phyloP scores from a whole-genome alignment of 441 rosid genomes.

The Erodium chrysanthum region DNA sequence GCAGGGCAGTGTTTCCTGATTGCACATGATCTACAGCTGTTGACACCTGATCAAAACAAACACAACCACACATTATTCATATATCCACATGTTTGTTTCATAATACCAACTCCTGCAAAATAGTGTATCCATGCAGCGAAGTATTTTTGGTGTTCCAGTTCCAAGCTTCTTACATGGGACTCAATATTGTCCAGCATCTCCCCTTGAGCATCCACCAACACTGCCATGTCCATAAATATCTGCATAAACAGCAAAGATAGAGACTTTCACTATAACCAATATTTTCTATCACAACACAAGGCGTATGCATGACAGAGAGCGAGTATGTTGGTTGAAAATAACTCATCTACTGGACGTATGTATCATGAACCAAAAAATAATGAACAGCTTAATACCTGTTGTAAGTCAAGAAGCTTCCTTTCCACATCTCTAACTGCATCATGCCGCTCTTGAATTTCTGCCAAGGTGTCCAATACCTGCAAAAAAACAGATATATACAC shows the following conservation, averaged over 20 bases:
- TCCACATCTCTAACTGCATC: slow-evolving; percentile 86
- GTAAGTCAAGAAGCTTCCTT: slow-evolving; percentile 80
- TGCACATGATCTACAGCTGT: slow-evolving; percentile 90
- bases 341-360: no score
- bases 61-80: background rate
- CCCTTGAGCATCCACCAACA: slow-evolving; percentile 89
- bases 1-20: slow-evolving; percentile 62
- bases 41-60: slow-evolving; percentile 46
- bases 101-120: background rate
- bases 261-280: background rate
- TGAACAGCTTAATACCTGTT: slow-evolving; percentile 48
- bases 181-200: slow-evolving; percentile 95
- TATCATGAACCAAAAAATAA: no score
- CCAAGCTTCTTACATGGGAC: slow-evolving; percentile 46
- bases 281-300: background rate
- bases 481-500: slow-evolving; percentile 3
- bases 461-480: slow-evolving; percentile 90
- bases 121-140: background rate
- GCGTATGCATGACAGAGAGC: no score
- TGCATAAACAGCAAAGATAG: slow-evolving; percentile 22
- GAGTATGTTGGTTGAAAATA: no score
- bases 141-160: background rate
- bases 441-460: slow-evolving; percentile 98
- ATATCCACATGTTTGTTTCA: background rate
- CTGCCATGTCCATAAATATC: slow-evolving; percentile 95